Conservation (phyloP, 768 basidiomycete genomes). For the Zangia roseola region DNA sequence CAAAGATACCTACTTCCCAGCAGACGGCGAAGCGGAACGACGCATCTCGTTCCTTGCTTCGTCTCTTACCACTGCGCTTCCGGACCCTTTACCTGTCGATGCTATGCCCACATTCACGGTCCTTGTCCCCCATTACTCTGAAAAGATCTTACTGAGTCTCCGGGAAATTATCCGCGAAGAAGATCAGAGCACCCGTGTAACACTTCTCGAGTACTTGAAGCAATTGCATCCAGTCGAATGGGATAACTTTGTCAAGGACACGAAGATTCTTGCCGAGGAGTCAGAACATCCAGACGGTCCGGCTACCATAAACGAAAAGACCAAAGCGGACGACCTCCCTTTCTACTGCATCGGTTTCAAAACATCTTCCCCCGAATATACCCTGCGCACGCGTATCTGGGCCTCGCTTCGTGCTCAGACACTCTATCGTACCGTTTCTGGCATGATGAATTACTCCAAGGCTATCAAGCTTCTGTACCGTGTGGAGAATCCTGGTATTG, state of each 20-base stretch:
- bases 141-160: constrained; percentile 95
- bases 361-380: constrained; percentile 97
- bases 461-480: constrained; percentile 99
- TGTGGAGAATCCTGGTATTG: constrained; percentile 97
- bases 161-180: constrained; percentile 99
- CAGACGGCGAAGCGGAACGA: constrained; percentile 92
- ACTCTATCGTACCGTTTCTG: constrained; percentile 96
- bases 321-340: constrained; percentile 87
- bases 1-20: constrained; percentile 88
- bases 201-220: constrained; percentile 95
- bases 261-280: constrained; percentile 97
- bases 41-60: constrained; percentile 99
- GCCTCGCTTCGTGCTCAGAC: constrained; percentile 98
- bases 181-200: constrained; percentile 94
- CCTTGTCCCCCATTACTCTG: constrained; percentile 97
- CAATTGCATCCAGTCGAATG: constrained; percentile 98
- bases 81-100: constrained; percentile 93
- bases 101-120: constrained; percentile 99
- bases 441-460: constrained; percentile 99
- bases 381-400: constrained; percentile 98
- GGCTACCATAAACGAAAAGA: constrained; percentile 67
- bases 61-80: constrained; percentile 92
- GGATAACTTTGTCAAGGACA: constrained; percentile 99
- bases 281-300: constrained; percentile 57
- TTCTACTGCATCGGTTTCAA: constrained; percentile 99